These are phyloP conservation scores for Ottelia alismoides DNA, from an alignment of 106 monocot genomes.

Conservation along the genomic window DNA sequence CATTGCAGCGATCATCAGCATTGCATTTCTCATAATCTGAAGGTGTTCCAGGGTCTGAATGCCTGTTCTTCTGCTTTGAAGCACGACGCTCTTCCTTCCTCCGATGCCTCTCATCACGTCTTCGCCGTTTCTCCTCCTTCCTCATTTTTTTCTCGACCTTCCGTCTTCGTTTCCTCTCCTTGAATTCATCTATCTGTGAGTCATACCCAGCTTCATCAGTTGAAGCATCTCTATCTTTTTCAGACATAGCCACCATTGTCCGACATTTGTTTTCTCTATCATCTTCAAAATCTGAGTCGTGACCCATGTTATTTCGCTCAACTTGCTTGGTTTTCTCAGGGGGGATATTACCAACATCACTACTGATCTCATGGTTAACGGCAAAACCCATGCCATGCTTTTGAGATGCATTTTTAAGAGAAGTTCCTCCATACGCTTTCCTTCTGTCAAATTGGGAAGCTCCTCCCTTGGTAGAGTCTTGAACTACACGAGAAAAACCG, in stretches of 20 bases:
- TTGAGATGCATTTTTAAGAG: background rate
- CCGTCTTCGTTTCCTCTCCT: slow-evolving; percentile 53
- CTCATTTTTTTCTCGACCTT: slow-evolving; percentile 61
- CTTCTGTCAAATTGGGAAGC: slow-evolving; percentile 8
- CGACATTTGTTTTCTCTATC: slow-evolving; percentile 7
- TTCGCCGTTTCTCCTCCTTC: slow-evolving; percentile 66
- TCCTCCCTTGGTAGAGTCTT: slow-evolving; percentile 5
- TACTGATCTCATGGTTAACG: slow-evolving; percentile 3
- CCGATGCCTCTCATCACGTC: slow-evolving; percentile 69
- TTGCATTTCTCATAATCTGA: slow-evolving; percentile 29
- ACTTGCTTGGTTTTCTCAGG: slow-evolving; percentile 12
- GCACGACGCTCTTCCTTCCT: slow-evolving; percentile 54
- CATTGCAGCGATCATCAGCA: slow-evolving; percentile 10
- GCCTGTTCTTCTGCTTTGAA: slow-evolving; percentile 34
- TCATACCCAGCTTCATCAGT: slow-evolving; percentile 36
- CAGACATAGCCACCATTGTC: slow-evolving; percentile 19
- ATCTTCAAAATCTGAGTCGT: slow-evolving; percentile 38
- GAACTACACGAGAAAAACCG: slow-evolving; percentile 1
- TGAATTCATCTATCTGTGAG: slow-evolving; percentile 39
- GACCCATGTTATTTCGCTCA: background rate
- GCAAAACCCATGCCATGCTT: background rate
- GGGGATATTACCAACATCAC: slow-evolving; percentile 9
- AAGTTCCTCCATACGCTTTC: slow-evolving; percentile 5
- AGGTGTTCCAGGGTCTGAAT: slow-evolving; percentile 22
- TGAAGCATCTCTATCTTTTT: slow-evolving; percentile 20